These are phyloP conservation scores for Medicago truncatula DNA, from an alignment of 306 rosid species.

Conservation along the genomic window DNA sequence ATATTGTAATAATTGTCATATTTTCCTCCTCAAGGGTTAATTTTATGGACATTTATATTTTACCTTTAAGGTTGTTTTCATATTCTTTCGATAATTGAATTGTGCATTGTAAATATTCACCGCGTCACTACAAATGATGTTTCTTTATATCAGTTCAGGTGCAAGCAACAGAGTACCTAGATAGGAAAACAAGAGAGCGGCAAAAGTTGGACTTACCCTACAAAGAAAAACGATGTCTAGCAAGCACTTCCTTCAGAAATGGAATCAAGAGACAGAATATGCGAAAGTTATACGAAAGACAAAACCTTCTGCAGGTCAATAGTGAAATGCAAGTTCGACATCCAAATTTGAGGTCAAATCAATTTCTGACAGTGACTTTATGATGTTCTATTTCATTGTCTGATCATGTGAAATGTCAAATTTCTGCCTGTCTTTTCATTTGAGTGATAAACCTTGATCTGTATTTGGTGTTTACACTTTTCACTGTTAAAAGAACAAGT, in stretches of 20 bases:
- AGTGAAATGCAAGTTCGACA: constrained; percentile 30
- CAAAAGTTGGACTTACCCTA: constrained; percentile 30
- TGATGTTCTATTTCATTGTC: constrained; percentile 3
- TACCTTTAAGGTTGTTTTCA: constrained; percentile 1
- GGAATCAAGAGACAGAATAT: constrained; percentile 73
- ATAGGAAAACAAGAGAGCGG: constrained; percentile 56
- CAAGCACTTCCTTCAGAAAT: constrained; percentile 70
- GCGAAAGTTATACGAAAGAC: constrained; percentile 55
- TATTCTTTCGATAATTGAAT: neutral
- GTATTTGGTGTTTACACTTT: constrained; percentile 21
- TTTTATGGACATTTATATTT: constrained; percentile 24
- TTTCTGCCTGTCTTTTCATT: constrained; percentile 31
- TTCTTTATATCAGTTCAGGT: constrained; percentile 68
- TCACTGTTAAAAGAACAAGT: neutral
- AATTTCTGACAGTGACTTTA: neutral
- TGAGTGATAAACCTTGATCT: constrained; percentile 26
- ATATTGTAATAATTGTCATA: neutral
- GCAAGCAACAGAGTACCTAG: constrained; percentile 72
- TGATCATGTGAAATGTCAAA: constrained; percentile 21
- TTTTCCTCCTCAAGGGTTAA: neutral
- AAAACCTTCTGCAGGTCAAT: constrained; percentile 46
- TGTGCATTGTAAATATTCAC: constrained; percentile 29
- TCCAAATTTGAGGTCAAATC: constrained; percentile 44
- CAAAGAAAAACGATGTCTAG: constrained; percentile 53
- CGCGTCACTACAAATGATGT: constrained; percentile 33